Evolutionary conservation across 2,329 filamentous ascomycete species (phyloP).

Genomic region (Drechslera avenae): DNA sequence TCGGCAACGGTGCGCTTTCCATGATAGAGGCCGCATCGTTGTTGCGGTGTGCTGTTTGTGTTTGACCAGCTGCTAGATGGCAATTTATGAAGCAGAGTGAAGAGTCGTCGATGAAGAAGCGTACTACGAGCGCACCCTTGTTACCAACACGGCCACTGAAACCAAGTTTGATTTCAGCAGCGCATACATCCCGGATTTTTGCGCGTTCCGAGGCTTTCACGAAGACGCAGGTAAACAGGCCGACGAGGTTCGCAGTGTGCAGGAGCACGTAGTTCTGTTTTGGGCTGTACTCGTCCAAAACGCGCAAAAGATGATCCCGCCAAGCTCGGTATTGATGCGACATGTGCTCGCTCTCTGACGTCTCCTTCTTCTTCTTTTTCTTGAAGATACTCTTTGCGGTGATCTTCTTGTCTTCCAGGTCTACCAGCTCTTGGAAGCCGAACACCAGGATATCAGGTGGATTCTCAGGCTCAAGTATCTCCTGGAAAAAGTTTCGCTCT

Average conservation of each 20-base stretch:
- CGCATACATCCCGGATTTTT: constrained; percentile 77
- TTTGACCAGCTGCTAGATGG: constrained; percentile 92
- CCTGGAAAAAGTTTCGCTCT: constrained; percentile 78
- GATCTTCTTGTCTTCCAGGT: constrained; percentile 94
- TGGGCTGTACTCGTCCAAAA: constrained; percentile 83
- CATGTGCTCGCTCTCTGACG: constrained; percentile 85
- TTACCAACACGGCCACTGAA: constrained; percentile 96
- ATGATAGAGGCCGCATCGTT: constrained; percentile 91
- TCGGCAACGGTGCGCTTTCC: constrained; percentile 75
- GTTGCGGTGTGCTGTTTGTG: constrained; percentile 86
- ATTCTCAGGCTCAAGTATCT: constrained; percentile 75
- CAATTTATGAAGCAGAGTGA: constrained; percentile 97
- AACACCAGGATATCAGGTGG: constrained; percentile 91
- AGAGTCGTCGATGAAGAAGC: constrained; percentile 92
- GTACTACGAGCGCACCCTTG: constrained; percentile 89
- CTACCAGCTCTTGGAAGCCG: constrained; percentile 97
- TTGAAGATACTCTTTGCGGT: constrained; percentile 95
- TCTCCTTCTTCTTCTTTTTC: constrained; percentile 78
- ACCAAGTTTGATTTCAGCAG: constrained; percentile 88
- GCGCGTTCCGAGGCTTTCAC: constrained; percentile 79
- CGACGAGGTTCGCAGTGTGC: constrained; percentile 88
- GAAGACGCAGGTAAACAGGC: constrained; percentile 94
- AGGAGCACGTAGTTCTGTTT: constrained; percentile 80
- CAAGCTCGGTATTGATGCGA: constrained; percentile 96
- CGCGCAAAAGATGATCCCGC: constrained; percentile 84